phyloP scores from a whole-genome alignment of 179 eudicot genomes.

The Drosera spatulata region DNA sequence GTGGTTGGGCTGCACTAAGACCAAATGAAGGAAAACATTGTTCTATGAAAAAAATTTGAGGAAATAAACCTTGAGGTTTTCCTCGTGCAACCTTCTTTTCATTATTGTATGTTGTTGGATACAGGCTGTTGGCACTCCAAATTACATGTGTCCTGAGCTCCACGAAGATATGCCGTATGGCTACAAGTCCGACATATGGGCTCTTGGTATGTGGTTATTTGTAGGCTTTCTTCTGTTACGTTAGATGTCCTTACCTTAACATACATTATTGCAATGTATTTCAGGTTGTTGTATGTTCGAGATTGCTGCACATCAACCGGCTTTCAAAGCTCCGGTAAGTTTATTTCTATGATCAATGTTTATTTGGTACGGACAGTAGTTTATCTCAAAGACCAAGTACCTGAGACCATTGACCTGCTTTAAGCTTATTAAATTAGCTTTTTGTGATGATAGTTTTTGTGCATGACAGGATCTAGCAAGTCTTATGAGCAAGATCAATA shows the following conservation, averaged over 20 bases:
- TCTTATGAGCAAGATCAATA: conserved; percentile 79
- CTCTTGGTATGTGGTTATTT: conserved; percentile 52
- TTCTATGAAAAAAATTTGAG: too few species aligned
- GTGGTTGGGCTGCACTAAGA: too few species aligned
- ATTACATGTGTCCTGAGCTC: conserved; percentile 94
- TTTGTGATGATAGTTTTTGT: too few species aligned
- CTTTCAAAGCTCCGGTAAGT: conserved; percentile 83
- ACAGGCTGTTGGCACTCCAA: conserved; percentile 81
- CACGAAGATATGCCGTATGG: conserved; percentile 79
- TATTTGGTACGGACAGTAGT: too few species aligned
- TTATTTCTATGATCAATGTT: neutral
- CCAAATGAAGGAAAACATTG: too few species aligned
- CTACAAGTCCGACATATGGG: conserved; percentile 98
- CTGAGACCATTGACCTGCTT: too few species aligned
- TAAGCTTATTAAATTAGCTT: too few species aligned
- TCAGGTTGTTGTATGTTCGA: conserved; percentile 21
- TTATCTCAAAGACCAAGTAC: too few species aligned
- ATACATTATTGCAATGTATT: neutral
- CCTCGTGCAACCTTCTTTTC: neutral
- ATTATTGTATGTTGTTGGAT: neutral
- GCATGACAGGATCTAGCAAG: conserved; percentile 53
- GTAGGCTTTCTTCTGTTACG: neutral
- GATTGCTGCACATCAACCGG: neutral
- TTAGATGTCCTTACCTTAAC: neutral
- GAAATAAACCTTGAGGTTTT: too few species aligned